Conservation (phyloP, 2,329 filamentous ascomycete species). For the Fusarium goolgardi region DNA sequence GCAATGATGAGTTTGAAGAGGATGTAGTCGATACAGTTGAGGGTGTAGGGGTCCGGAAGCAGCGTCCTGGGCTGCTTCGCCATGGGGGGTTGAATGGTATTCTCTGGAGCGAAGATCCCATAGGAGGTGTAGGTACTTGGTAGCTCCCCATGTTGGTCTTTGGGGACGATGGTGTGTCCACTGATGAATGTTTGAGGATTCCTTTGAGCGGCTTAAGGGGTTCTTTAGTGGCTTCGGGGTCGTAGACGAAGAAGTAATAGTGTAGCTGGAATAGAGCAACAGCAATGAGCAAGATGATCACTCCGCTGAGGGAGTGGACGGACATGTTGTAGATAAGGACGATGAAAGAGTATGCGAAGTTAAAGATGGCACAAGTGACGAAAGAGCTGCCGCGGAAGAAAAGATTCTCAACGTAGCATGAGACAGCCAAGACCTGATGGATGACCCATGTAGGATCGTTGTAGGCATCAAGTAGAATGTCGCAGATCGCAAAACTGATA, state of each 20-base stretch:
- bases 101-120: background rate
- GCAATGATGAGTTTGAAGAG: background rate
- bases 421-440: constrained; percentile 1
- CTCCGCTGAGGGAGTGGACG: constrained; percentile 2
- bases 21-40: constrained; percentile 13
- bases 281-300: background rate
- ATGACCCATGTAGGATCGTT: constrained; percentile 2
- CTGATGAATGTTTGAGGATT: background rate
- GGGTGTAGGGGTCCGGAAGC: constrained; percentile 7
- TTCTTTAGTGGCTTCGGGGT: background rate
- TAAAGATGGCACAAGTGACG: constrained; percentile 5
- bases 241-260: constrained; percentile 14
- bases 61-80: constrained; percentile 10
- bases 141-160: background rate
- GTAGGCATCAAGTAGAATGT: constrained; percentile 6
- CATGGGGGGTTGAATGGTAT: background rate
- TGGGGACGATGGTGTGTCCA: background rate
- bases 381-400: background rate
- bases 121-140: background rate
- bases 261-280: constrained; percentile 17
- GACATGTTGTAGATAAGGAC: constrained; percentile 12
- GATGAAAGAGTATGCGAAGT: constrained; percentile 1
- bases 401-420: background rate
- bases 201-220: background rate
- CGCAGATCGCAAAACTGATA: background rate